A percentile compares a stretch with the other conserved stretches of the same genome.
Conservation (phyloP, 208 protist genomes). For the Tritrichomonas musculus region DNA sequence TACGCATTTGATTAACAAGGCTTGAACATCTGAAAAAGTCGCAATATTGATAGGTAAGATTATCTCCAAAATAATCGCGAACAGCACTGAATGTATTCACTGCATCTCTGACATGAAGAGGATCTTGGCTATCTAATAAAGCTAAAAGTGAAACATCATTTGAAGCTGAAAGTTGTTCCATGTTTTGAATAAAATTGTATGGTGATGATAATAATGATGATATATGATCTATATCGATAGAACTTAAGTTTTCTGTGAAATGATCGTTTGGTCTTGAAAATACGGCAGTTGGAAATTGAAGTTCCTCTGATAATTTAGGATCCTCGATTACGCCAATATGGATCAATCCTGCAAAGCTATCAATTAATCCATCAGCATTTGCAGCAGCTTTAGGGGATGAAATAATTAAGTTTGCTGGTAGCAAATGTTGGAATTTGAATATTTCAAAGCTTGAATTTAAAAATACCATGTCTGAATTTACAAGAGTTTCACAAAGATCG, state of each 20-base stretch:
- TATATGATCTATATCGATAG: not conserved
- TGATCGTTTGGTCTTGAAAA: not conserved
- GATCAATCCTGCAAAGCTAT: not conserved
- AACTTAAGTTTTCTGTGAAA: not conserved
- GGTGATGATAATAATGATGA: no score
- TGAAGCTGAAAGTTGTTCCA: not conserved
- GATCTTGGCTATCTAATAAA: not conserved
- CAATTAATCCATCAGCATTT: not conserved
- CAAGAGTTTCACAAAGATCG: not conserved
- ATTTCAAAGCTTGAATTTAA: not conserved
- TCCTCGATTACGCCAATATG: not conserved
- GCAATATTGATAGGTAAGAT: conserved; percentile 7
- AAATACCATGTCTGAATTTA: not conserved
- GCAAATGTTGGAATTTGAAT: not conserved
- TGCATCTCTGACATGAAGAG: not conserved
- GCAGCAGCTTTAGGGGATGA: no score
- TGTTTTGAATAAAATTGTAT: conserved; percentile 50
- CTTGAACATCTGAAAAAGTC: not conserved
- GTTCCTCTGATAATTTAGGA: not conserved
- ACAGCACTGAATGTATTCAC: not conserved
- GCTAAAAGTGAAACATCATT: not conserved
- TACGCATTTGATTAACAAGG: no score
- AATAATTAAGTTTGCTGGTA: not conserved
- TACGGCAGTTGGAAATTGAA: not conserved
- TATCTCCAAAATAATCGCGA: not conserved